Conservation (phyloP, 1,139 yeast species). For the Hemisphaericaspora lyxosophila region DNA sequence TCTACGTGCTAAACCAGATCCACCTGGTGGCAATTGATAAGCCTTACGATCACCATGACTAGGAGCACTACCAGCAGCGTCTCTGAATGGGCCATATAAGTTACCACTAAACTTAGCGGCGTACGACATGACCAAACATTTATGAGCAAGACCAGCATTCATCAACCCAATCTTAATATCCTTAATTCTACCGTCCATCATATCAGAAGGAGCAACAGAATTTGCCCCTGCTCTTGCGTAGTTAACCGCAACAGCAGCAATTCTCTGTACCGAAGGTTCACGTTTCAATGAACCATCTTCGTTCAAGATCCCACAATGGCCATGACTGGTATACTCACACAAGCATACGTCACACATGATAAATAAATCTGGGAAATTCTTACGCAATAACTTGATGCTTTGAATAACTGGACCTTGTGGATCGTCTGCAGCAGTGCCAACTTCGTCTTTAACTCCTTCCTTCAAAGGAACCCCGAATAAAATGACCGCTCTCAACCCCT, state of each 20-base stretch:
- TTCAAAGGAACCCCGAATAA: conserved; percentile 88
- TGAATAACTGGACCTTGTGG: conserved; percentile 93
- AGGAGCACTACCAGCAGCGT: conserved; percentile 93
- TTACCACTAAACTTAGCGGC: conserved; percentile 92
- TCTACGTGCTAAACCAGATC: conserved; percentile 89
- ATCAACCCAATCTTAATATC: conserved; percentile 87
- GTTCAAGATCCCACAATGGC: conserved; percentile 90
- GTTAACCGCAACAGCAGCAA: conserved; percentile 93
- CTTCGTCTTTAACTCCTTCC: conserved; percentile 71
- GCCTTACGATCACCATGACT: conserved; percentile 88
- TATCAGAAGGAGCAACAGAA: conserved; percentile 95
- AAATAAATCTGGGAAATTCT: conserved; percentile 75
- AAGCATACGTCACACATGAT: conserved; percentile 94
- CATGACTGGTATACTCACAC: conserved; percentile 95
- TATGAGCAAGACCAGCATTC: conserved; percentile 82
- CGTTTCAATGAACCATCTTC: conserved; percentile 86
- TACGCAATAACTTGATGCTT: conserved; percentile 64
- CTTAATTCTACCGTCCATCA: conserved; percentile 93
- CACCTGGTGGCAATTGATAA: conserved; percentile 92
- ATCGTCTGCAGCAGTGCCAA: conserved; percentile 92
- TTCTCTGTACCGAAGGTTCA: conserved; percentile 70
- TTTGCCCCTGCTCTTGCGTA: conserved; percentile 96
- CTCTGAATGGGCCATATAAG: conserved; percentile 95
- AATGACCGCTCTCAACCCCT: conserved; percentile 84
- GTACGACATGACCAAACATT: conserved; percentile 87